Evolutionary conservation across 352 stramenopile genomes (phyloP).

Genomic region (Phytophthora idaei): DNA sequence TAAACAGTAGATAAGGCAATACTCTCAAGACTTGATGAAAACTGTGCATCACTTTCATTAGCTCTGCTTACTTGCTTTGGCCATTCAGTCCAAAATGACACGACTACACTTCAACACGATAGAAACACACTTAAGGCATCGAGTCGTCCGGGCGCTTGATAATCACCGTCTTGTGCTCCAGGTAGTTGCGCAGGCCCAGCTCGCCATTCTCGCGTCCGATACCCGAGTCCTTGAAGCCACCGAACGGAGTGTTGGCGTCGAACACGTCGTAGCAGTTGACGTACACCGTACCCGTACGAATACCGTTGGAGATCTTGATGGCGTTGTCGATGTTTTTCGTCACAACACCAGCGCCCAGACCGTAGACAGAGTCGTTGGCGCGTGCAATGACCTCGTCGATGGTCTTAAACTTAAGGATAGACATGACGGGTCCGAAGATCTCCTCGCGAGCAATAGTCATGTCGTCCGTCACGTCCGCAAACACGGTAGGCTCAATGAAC

Average conservation of each 20-base stretch:
- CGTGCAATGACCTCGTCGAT: slow-evolving; percentile 88
- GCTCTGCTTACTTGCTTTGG: slow-evolving; percentile 8
- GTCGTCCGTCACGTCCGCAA: slow-evolving; percentile 81
- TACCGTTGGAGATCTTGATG: slow-evolving; percentile 85
- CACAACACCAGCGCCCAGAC: slow-evolving; percentile 89
- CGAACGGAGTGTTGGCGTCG: slow-evolving; percentile 86
- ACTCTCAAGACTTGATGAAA: not conserved
- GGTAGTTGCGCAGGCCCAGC: slow-evolving; percentile 73
- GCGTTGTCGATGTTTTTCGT: slow-evolving; percentile 87
- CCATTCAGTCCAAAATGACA: slow-evolving; percentile 10
- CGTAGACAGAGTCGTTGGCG: slow-evolving; percentile 89
- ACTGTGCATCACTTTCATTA: slow-evolving; percentile 16
- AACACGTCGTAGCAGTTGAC: slow-evolving; percentile 95
- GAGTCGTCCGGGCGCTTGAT: slow-evolving; percentile 63
- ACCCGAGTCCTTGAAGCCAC: slow-evolving; percentile 88
- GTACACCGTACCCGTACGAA: slow-evolving; percentile 93
- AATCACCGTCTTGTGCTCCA: slow-evolving; percentile 82
- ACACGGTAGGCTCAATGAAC: slow-evolving; percentile 94
- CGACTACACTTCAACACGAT: slow-evolving; percentile 23
- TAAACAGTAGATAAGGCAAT: not conserved
- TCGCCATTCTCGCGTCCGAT: slow-evolving; percentile 84
- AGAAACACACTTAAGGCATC: slow-evolving; percentile 33
- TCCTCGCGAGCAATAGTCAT: slow-evolving; percentile 92
- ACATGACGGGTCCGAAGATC: slow-evolving; percentile 93
- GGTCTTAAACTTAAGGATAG: slow-evolving; percentile 89